Base-by-base conservation (phyloP, 306 rosid genomes). In the Sechiopsis laciniata region DNA sequence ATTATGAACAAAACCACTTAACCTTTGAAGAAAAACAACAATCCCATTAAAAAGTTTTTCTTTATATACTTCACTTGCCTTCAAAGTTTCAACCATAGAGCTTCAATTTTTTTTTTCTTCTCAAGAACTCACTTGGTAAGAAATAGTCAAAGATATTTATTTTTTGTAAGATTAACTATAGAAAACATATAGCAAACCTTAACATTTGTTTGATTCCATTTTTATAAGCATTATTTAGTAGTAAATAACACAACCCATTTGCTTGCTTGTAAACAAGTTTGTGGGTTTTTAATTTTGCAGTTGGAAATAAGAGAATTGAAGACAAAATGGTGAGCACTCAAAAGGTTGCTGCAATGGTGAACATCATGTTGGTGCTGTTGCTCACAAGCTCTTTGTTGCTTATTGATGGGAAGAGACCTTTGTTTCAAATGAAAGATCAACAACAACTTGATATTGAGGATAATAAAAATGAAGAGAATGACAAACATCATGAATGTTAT, bases 361-460 rank as follows among this genome's bases (percentile, higher is more conserved):
- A 10, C 15, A 16, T 35, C 69, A 8, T 42, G 7, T 42, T 42
- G 32, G 53, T 65, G 54, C 15, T 65, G 54, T 6, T 65, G 16
- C 26, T 65, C 24, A 65, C 71, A 65, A 40, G 71, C 71, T 42
- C 71, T 42, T 65, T 54, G 6, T n/a, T 42, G 16, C 10, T 65
- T 40, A 65, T 37, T 65, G 54, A 65, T 65, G 71, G 54, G 29
- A 65, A 17, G 26, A 6, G 26, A n/a, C 2, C 7, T 16, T 17
- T 65, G 26, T 12, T n/a, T 46, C 54, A 64, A 64, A 4, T 29
- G 48, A 29, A 61, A 45, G 4, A 61, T 61, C 45, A 61, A 61
- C 45, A 61, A 61, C 45, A 61, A 62, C 14, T 62, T 32, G 8
- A 32, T 48, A 16, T n/a, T 4, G 26, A 16, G 54, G 24, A 65